Percentiles rank a stretch among this genome's conserved stretches.
phyloP scores from a whole-genome alignment of 768 basidiomycete species.

The Boletus insuetus region DNA sequence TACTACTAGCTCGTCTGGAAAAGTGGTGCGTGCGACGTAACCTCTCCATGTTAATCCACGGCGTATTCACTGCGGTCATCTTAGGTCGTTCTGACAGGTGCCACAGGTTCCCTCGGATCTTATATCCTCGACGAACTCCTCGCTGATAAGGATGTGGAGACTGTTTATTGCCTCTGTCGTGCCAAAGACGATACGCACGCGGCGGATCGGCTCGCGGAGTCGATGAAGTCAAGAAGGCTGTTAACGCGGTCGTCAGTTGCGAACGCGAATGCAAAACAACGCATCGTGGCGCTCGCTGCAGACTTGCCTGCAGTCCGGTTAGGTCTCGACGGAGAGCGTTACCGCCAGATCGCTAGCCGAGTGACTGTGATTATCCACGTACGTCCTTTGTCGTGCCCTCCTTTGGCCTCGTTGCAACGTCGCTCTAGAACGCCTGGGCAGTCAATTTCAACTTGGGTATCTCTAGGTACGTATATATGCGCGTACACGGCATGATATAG shows the following conservation, averaged over 20 bases:
- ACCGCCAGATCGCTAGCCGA: conserved; percentile 32
- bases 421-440: conserved; percentile 49
- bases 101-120: conserved; percentile 54
- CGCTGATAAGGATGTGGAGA: conserved; percentile 33
- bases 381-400: neutral
- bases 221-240: conserved; percentile 39
- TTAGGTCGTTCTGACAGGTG: conserved; percentile 45
- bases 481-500: neutral
- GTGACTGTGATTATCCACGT: conserved; percentile 49
- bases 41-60: neutral
- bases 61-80: neutral
- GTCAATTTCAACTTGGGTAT: conserved; percentile 51
- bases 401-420: neutral
- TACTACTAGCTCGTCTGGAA: conserved; percentile 1
- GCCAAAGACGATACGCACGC: conserved; percentile 46
- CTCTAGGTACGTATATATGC: conserved; percentile 15
- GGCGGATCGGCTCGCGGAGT: conserved; percentile 37
- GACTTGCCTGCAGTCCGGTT: conserved; percentile 41
- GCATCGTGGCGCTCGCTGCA: conserved; percentile 41
- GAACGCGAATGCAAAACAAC: conserved; percentile 5
- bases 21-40: conserved; percentile 13
- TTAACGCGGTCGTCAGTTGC: conserved; percentile 6
- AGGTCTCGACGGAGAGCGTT: conserved; percentile 38
- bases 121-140: conserved; percentile 49
- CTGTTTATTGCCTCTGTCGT: conserved; percentile 50